These are phyloP conservation scores for Mallotus nudiflorus DNA, from an alignment of 345 rosid genomes.

Conservation along the genomic window DNA sequence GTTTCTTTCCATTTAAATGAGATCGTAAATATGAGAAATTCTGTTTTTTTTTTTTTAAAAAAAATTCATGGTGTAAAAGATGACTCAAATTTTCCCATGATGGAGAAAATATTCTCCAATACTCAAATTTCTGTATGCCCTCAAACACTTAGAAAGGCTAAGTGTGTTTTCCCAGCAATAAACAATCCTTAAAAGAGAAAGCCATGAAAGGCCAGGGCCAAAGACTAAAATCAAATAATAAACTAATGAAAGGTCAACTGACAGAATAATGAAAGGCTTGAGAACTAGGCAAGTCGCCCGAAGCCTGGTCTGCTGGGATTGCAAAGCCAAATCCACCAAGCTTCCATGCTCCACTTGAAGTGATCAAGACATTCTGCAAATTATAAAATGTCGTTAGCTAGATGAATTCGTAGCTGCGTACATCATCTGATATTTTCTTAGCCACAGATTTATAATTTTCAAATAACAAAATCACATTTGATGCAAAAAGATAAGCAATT, in stretches of 20 bases:
- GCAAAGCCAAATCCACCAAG: constrained; percentile 97
- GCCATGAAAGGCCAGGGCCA: background rate
- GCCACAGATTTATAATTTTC: constrained; percentile 1
- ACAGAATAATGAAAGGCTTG: constrained; percentile 89
- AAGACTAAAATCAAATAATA: background rate
- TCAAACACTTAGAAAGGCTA: background rate
- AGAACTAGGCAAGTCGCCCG: constrained; percentile 50
- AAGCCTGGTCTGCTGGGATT: constrained; percentile 58
- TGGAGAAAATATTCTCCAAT: background rate
- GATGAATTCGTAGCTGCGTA: background rate
- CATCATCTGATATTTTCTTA: background rate
- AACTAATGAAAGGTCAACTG: constrained; percentile 35
- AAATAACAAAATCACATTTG: background rate
- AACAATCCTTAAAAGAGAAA: background rate
- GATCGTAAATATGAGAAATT: too few species aligned
- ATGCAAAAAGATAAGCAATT: background rate
- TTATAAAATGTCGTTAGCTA: constrained; percentile 11
- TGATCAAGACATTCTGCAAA: constrained; percentile 80
- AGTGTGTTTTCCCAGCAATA: background rate
- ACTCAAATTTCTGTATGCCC: background rate
- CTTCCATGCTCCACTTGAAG: constrained; percentile 96
- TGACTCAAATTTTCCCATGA: too few species aligned
- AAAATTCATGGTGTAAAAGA: too few species aligned
- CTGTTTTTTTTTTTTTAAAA: too few species aligned
- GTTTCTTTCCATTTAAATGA: background rate